Evolutionary conservation across 2,329 filamentous ascomycete genomes (phyloP).

Genomic region (Curvularia eragrostidis): DNA sequence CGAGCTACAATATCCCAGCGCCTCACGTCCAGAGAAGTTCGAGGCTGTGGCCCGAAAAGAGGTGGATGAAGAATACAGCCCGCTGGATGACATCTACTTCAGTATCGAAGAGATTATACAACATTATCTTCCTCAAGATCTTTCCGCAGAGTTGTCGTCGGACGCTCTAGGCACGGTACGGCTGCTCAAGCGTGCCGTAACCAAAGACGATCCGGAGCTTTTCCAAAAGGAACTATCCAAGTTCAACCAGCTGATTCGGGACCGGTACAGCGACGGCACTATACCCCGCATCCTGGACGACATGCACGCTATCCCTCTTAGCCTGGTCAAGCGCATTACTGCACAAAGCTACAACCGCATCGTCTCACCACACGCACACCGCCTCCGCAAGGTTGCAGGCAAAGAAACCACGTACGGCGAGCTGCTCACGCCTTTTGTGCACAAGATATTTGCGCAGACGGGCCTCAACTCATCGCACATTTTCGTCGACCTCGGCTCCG

Average conservation of each 20-base stretch:
- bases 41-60: conserved; percentile 39
- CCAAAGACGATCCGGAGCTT: conserved; percentile 68
- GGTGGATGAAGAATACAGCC: conserved; percentile 52
- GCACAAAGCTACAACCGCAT: conserved; percentile 90
- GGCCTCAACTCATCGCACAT: conserved; percentile 81
- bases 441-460: conserved; percentile 79
- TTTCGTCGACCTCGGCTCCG: conserved; percentile 94
- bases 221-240: conserved; percentile 76
- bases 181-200: conserved; percentile 75
- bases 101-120: conserved; percentile 67
- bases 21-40: conserved; percentile 67
- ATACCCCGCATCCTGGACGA: conserved; percentile 74
- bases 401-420: conserved; percentile 96
- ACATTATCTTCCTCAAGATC: conserved; percentile 76
- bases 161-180: conserved; percentile 77
- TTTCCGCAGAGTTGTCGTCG: conserved; percentile 72
- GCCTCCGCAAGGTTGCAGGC: conserved; percentile 83
- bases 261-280: conserved; percentile 71
- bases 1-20: conserved; percentile 83
- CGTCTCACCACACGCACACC: conserved; percentile 86
- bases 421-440: conserved; percentile 82
- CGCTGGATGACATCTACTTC: conserved; percentile 75
- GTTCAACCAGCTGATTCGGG: conserved; percentile 76
- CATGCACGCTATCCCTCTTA: conserved; percentile 72
- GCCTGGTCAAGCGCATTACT: conserved; percentile 75